Evolutionary conservation across 306 rosid genomes (phyloP).

Genomic region (Carpinus fangiana): DNA sequence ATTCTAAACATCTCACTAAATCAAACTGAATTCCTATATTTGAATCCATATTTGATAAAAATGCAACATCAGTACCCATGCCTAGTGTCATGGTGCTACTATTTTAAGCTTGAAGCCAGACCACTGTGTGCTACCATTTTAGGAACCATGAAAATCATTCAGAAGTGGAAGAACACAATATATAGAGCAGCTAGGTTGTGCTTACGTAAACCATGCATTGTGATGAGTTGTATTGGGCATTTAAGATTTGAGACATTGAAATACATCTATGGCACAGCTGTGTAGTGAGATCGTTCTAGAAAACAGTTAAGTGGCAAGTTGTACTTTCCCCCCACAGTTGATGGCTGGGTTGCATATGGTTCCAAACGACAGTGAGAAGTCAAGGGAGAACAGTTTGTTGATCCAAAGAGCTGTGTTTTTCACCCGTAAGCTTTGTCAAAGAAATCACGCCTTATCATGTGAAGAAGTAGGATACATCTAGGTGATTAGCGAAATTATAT

Average conservation of each 20-base stretch:
- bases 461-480: too few relatives aligned
- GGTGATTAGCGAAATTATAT: neutral
- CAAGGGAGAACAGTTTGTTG: too few relatives aligned
- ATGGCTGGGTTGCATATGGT: neutral
- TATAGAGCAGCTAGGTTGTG: neutral
- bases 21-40: too few relatives aligned
- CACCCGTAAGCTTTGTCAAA: too few relatives aligned
- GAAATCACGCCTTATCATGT: too few relatives aligned
- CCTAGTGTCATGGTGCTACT: neutral
- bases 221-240: neutral
- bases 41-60: neutral
- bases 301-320: neutral
- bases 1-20: too few relatives aligned
- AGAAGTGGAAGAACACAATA: neutral
- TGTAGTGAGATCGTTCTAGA: neutral
- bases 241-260: too few relatives aligned
- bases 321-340: neutral
- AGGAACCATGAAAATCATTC: neutral
- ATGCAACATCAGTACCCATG: too few relatives aligned
- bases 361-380: neutral
- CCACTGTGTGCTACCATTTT: neutral
- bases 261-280: neutral
- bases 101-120: neutral
- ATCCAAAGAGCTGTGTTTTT: too few relatives aligned
- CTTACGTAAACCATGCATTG: neutral